Conservation (phyloP, 345 rosid species). For the Salix viminalis region DNA sequence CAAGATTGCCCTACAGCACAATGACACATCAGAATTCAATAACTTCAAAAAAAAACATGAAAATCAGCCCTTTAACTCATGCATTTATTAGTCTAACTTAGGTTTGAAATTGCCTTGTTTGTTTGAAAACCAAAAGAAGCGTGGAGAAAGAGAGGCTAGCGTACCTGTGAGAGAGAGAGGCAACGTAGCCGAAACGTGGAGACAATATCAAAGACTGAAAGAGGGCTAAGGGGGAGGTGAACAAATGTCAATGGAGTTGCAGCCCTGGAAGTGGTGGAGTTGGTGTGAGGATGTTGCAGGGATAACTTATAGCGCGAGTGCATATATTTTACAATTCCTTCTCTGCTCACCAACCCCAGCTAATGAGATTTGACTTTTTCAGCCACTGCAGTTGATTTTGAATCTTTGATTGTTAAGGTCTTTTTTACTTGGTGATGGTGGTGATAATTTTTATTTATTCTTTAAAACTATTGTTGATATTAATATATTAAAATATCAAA, state of each 20-base stretch:
- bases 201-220: not conserved
- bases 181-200: not conserved
- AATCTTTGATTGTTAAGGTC: too few species aligned
- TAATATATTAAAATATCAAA: too few species aligned
- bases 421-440: too few species aligned
- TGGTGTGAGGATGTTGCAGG: not conserved
- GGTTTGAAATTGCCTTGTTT: not conserved
- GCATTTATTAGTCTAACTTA: not conserved
- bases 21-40: too few species aligned
- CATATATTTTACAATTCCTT: too few species aligned
- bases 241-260: not conserved
- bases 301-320: not conserved
- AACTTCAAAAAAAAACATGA: too few species aligned
- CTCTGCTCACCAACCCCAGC: constrained; percentile 26
- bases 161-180: not conserved
- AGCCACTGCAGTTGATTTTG: too few species aligned
- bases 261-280: not conserved
- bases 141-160: not conserved
- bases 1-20: too few species aligned
- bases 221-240: too few species aligned
- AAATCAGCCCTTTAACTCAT: not conserved
- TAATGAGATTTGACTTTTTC: not conserved
- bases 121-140: not conserved
- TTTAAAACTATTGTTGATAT: too few species aligned
- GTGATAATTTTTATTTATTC: too few species aligned